Evolutionary conservation across 1,139 yeast species (phyloP).

Genomic region (Schwanniomyces etchellsii): DNA sequence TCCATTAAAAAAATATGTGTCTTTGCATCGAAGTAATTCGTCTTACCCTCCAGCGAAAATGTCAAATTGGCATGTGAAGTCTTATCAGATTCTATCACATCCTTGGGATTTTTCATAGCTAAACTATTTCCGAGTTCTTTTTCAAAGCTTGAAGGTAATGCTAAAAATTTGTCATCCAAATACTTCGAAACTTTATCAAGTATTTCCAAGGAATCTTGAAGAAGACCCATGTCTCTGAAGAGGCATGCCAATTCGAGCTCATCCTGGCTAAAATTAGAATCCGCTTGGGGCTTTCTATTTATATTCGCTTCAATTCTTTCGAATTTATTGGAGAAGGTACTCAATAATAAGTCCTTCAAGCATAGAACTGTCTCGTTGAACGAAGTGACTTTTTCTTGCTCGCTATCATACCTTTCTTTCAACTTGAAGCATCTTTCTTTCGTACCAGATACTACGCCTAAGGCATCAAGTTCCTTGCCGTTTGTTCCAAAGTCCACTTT

Average conservation of each 20-base stretch:
- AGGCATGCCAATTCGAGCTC: conserved; percentile 23
- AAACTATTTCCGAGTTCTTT: too few species aligned
- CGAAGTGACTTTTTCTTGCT: conserved; percentile 35
- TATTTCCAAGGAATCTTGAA: conserved; percentile 51
- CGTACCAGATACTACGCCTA: conserved; percentile 11
- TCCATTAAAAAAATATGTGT: conserved; percentile 25
- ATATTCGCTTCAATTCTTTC: background rate
- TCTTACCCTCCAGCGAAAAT: conserved; percentile 7
- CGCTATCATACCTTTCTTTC: conserved; percentile 30
- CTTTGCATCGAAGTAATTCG: conserved; percentile 21
- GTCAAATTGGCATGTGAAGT: background rate
- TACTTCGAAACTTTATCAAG: conserved; percentile 34
- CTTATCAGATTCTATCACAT: conserved; percentile 8
- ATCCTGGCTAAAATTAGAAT: conserved; percentile 8
- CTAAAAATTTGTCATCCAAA: conserved; percentile 9
- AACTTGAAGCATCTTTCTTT: conserved; percentile 36
- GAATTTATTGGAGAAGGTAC: conserved; percentile 40
- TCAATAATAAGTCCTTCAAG: conserved; percentile 49
- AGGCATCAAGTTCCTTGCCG: conserved; percentile 29
- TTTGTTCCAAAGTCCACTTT: conserved; percentile 55
- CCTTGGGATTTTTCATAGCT: too few species aligned
- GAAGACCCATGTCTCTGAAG: conserved; percentile 44
- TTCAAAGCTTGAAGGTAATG: background rate
- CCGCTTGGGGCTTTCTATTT: conserved; percentile 4
- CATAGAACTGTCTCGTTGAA: conserved; percentile 44